phyloP scores from a whole-genome alignment of 2,329 filamentous ascomycete genomes.

The Dactylellina parvicollis region DNA sequence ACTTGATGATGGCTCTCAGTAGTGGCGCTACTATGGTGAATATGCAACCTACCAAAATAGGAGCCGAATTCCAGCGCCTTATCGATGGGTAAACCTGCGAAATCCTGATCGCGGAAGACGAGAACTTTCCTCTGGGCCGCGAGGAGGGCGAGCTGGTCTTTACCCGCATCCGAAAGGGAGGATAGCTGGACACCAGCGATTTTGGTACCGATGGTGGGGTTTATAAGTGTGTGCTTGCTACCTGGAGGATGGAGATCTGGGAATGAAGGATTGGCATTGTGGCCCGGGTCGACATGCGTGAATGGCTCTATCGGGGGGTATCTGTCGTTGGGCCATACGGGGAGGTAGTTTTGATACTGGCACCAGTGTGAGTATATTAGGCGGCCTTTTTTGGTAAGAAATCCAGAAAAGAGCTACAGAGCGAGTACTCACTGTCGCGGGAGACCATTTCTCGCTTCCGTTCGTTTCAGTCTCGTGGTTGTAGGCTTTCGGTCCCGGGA shows the following conservation, averaged over 20 bases:
- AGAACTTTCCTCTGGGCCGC: slow-evolving; percentile 82
- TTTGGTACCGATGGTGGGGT: slow-evolving; percentile 78
- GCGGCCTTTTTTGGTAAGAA: background rate
- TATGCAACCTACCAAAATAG: slow-evolving; percentile 83
- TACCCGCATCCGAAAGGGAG: slow-evolving; percentile 73
- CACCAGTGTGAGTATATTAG: background rate
- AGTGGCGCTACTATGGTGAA: slow-evolving; percentile 71
- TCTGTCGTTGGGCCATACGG: slow-evolving; percentile 58
- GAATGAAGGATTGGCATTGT: slow-evolving; percentile 75
- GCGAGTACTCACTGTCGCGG: slow-evolving; percentile 29
- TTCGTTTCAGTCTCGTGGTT: slow-evolving; percentile 36
- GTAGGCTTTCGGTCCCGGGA: slow-evolving; percentile 44
- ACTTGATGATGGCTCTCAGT: slow-evolving; percentile 78
- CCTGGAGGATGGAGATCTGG: slow-evolving; percentile 72
- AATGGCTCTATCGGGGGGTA: slow-evolving; percentile 75
- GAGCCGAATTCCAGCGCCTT: slow-evolving; percentile 75
- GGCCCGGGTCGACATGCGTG: slow-evolving; percentile 78
- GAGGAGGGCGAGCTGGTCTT: slow-evolving; percentile 79
- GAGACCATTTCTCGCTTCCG: slow-evolving; percentile 28
- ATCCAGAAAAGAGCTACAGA: background rate
- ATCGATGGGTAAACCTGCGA: slow-evolving; percentile 74
- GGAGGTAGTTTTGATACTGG: slow-evolving; percentile 49
- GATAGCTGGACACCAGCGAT: slow-evolving; percentile 77
- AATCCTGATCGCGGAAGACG: slow-evolving; percentile 80
- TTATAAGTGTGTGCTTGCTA: slow-evolving; percentile 67